Percentiles rank a stretch among this genome's conserved stretches.
phyloP scores from a whole-genome alignment of 257 asterid species.

The Solanum sparsipilum region DNA sequence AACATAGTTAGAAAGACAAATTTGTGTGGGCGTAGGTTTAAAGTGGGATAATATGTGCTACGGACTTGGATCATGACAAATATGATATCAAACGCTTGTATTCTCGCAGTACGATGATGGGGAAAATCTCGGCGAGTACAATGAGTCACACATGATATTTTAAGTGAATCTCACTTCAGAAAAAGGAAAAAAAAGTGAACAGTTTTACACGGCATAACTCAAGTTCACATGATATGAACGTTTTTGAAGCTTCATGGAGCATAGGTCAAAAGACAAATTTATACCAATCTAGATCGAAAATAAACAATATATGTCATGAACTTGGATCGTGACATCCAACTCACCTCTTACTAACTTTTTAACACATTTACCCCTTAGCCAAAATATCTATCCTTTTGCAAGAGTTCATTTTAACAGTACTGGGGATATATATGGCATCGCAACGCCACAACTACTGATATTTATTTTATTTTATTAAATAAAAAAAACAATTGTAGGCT shows the following conservation, averaged over 20 bases:
- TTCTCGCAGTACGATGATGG: not conserved
- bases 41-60: not conserved
- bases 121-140: accelerated
- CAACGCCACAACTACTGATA: not conserved
- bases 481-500: not conserved
- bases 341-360: not conserved
- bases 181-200: not conserved
- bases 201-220: not conserved
- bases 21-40: too few relatives aligned
- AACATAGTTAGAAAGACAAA: not conserved
- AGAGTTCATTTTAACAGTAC: not conserved
- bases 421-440: not conserved
- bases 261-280: not conserved
- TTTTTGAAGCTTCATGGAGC: not conserved
- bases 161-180: not conserved
- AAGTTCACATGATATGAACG: not conserved
- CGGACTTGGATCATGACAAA: not conserved
- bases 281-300: accelerated
- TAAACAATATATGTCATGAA: not conserved
- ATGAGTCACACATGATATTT: not conserved
- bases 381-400: not conserved
- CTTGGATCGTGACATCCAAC: not conserved
- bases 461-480: too few relatives aligned
- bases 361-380: not conserved
- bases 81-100: not conserved